phyloP scores from a whole-genome alignment of 1,139 yeast genomes.

The Lodderomyces margitis region DNA sequence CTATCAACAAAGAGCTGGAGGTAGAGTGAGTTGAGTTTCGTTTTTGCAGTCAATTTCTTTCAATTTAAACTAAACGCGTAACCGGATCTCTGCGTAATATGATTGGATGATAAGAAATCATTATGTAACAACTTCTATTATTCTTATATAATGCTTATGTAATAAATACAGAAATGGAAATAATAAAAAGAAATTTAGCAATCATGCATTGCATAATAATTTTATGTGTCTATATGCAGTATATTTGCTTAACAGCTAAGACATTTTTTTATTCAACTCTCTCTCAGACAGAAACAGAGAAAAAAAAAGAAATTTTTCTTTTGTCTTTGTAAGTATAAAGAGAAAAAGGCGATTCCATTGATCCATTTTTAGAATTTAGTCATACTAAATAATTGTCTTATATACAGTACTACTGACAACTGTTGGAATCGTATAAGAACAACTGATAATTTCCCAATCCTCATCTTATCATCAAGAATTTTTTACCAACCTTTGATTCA shows the following conservation, averaged over 20 bases:
- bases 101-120: background rate
- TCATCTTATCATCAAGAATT: background rate
- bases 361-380: background rate
- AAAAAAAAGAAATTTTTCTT: background rate
- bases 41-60: background rate
- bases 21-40: no score
- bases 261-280: no score
- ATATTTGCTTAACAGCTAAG: no score
- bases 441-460: constrained; percentile 1
- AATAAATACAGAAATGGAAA: background rate
- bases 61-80: background rate
- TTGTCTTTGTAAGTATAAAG: no score
- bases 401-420: background rate
- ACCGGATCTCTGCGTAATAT: background rate
- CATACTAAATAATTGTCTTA: background rate
- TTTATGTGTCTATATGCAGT: background rate
- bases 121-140: background rate
- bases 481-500: background rate
- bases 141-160: background rate
- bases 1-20: no score
- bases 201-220: background rate
- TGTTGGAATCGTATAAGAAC: background rate
- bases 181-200: background rate
- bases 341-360: background rate
- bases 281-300: background rate